Conservation (phyloP, 345 rosid genomes). For the Lumnitzera littorea region DNA sequence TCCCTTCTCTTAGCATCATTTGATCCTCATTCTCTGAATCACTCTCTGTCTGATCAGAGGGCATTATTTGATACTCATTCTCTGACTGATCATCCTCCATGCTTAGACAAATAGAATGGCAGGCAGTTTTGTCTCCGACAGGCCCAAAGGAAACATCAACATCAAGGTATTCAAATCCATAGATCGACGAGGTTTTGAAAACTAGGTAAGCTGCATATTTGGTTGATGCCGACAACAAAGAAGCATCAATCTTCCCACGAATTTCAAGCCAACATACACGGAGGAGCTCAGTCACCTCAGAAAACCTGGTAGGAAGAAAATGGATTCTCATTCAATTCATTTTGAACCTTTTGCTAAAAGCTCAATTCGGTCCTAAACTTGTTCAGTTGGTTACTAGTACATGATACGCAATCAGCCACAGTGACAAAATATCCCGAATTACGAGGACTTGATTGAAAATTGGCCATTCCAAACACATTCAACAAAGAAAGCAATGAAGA, state of each 20-base stretch:
- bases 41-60: too few relatives aligned
- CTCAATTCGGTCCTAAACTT: too few relatives aligned
- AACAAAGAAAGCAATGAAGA: background rate
- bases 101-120: constrained; percentile 8
- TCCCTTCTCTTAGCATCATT: too few relatives aligned
- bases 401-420: too few relatives aligned
- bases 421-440: too few relatives aligned
- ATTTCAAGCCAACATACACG: constrained; percentile 26
- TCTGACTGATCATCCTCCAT: background rate
- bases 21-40: too few relatives aligned
- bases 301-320: constrained; percentile 9
- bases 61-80: background rate
- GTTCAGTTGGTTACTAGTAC: too few relatives aligned
- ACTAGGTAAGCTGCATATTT: constrained; percentile 17
- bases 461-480: too few relatives aligned
- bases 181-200: constrained; percentile 4
- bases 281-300: constrained; percentile 17
- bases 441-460: too few relatives aligned
- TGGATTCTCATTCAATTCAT: background rate
- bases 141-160: constrained; percentile 17
- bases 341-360: too few relatives aligned
- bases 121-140: constrained; percentile 1
- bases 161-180: constrained; percentile 12
- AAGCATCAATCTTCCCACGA: constrained; percentile 12
- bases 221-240: constrained; percentile 12